Percentiles rank a stretch among this genome's conserved stretches.
These are phyloP conservation scores for Agaricus sinodeliciosus DNA, from an alignment of 768 basidiomycete genomes.

Conservation along the genomic window DNA sequence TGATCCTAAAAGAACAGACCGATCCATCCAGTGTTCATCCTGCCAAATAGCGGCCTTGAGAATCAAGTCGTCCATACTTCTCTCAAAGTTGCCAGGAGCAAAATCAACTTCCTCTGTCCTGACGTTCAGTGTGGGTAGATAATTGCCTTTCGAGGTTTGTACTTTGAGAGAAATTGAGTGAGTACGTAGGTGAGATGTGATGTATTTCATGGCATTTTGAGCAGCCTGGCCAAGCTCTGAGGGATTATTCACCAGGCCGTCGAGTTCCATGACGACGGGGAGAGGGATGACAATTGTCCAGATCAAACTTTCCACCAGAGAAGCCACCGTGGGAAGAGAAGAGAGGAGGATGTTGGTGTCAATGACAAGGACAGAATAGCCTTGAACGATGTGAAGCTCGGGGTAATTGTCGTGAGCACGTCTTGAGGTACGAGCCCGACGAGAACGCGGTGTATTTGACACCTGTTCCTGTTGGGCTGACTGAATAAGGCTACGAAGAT, in stretches of 20 bases:
- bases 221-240: slow-evolving; percentile 72
- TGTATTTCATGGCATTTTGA: slow-evolving; percentile 62
- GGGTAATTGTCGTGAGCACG: slow-evolving; percentile 28
- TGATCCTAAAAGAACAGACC: slow-evolving; percentile 61
- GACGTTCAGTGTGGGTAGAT: slow-evolving; percentile 74
- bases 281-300: slow-evolving; percentile 93
- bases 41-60: slow-evolving; percentile 92
- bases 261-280: slow-evolving; percentile 95
- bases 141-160: slow-evolving; percentile 93
- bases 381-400: slow-evolving; percentile 57
- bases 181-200: slow-evolving; percentile 68
- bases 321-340: slow-evolving; percentile 64
- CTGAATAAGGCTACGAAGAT: slow-evolving; percentile 64
- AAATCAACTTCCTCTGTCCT: slow-evolving; percentile 84
- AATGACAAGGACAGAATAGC: slow-evolving; percentile 86
- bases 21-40: slow-evolving; percentile 86
- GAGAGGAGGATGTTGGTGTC: slow-evolving; percentile 95
- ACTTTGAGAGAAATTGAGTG: slow-evolving; percentile 81
- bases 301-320: slow-evolving; percentile 68
- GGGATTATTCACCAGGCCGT: slow-evolving; percentile 69
- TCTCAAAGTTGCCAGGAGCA: slow-evolving; percentile 41
- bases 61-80: slow-evolving; percentile 94
- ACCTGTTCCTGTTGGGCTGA: slow-evolving; percentile 30
- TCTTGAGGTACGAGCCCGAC: slow-evolving; percentile 20
- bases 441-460: slow-evolving; percentile 19